Base-by-base conservation (phyloP, 352 stramenopile genomes). In the Phytopythium montanum region DNA sequence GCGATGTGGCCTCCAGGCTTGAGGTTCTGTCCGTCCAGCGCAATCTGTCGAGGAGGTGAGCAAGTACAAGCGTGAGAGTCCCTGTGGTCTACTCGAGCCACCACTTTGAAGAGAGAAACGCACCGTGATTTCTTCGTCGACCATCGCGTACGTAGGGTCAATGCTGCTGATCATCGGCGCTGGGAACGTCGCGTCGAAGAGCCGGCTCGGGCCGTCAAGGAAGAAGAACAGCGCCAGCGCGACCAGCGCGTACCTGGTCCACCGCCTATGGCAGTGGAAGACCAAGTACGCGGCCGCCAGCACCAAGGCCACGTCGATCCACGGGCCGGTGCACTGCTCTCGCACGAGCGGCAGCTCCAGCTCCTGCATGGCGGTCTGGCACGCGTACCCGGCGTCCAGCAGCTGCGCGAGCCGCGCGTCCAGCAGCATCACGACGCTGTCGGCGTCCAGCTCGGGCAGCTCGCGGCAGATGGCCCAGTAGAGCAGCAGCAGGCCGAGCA, bases 51-150 rank as follows among this genome's bases (percentile, higher is more conserved):
- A 68, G 21, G 7, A 28, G 54, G 14, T 6, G 5, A 19, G 12
- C 39, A 31, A 55, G 18, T 29, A 34, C 9, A 21, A 16, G 34
- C 21, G 29, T 49, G 12, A 49, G 42, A 49, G 42, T 28, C 8
- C n/a, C 9, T 1, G 2, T 9, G 39, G 1, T 19, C 6, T 6
- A 46, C 5, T n/a, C 7, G 31, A 26, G 13, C 14, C 14, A 21
- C 3, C 5, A 21, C 13, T 16, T n/a, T 16, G 13, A n/a, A n/a
- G 7, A n/a, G 39, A 42, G 14, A 57, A 46, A 13, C 23, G 25
- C 56, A 87, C 73, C 59, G 84, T 55, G 23, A 93, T 57, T 49
- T 93, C 83, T 76, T 95, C 85, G 36, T 87, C 70, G 9, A 93
- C 44, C 36, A 95, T 62, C 10, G 84, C 84, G 54, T 80, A 95